phyloP scores from a whole-genome alignment of 1,284 basidiomycete species.

The Fistulina hepatica region DNA sequence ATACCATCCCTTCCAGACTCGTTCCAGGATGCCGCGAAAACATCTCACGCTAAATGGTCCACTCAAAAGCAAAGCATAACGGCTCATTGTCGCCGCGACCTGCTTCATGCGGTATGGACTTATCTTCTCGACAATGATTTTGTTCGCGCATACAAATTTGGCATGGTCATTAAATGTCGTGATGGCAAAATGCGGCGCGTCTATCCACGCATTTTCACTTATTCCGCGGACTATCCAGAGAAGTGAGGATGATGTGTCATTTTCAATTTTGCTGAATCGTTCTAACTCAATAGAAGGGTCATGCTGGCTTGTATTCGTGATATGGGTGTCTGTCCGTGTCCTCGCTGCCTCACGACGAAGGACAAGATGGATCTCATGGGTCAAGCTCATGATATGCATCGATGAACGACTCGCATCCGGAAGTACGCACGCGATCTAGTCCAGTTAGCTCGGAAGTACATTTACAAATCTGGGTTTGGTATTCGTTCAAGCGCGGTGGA shows the following conservation, averaged over 20 bases:
- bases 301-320: constrained; percentile 4
- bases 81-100: background rate
- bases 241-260: constrained; percentile 4
- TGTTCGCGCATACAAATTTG: constrained; percentile 5
- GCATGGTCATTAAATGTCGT: constrained; percentile 3
- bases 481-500: constrained; percentile 1
- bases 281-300: background rate
- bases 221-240: constrained; percentile 9
- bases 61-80: background rate
- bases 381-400: background rate
- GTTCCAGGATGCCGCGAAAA: background rate
- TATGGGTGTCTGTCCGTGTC: constrained; percentile 2
- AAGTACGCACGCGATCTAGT: background rate
- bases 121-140: constrained; percentile 1
- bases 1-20: constrained; percentile 1
- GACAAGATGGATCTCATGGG: background rate
- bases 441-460: background rate
- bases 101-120: constrained; percentile 7
- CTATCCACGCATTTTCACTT: constrained; percentile 8
- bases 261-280: background rate
- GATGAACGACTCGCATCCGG: background rate
- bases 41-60: no score
- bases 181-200: constrained; percentile 4
- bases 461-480: constrained; percentile 2
- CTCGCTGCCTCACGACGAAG: constrained; percentile 4